These are phyloP conservation scores for Syzygium jambos DNA, from an alignment of 345 rosid genomes.

Conservation along the genomic window DNA sequence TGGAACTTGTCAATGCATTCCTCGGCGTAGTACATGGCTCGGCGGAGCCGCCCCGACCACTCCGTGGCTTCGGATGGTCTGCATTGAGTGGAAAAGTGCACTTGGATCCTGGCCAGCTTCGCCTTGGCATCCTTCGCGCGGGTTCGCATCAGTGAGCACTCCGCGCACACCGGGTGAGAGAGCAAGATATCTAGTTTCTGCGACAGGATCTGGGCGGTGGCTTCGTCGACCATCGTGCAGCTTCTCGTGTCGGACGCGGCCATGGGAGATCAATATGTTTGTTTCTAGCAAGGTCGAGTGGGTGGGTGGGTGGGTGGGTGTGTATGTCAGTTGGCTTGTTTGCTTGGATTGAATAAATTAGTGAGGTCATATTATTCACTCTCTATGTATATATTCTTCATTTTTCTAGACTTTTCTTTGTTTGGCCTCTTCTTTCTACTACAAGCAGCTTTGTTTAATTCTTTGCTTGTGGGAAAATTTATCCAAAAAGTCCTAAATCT, in stretches of 20 bases:
- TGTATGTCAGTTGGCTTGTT: not conserved
- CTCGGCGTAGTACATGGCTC: not conserved
- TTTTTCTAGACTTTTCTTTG: too few relatives aligned
- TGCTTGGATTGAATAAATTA: not conserved
- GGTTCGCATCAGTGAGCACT: accelerated
- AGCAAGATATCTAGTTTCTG: not conserved
- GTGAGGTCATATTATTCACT: not conserved
- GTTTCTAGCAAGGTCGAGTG: not conserved
- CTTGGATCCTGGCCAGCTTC: not conserved
- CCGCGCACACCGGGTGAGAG: not conserved
- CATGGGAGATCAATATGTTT: not conserved
- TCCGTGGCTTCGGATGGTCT: not conserved
- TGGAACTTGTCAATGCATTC: not conserved
- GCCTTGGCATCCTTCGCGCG: not conserved
- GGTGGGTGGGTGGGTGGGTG: not conserved
- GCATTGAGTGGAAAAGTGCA: not conserved
- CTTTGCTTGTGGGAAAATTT: not conserved
- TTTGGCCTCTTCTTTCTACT: accelerated
- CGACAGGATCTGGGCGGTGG: not conserved
- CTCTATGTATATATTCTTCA: too few relatives aligned
- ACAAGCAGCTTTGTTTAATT: accelerated
- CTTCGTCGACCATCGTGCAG: accelerated
- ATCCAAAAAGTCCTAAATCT: too few relatives aligned
- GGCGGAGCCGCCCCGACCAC: not conserved
- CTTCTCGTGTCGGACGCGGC: not conserved